phyloP scores from a whole-genome alignment of 208 protist genomes.

The Acanthamoeba polyphaga region DNA sequence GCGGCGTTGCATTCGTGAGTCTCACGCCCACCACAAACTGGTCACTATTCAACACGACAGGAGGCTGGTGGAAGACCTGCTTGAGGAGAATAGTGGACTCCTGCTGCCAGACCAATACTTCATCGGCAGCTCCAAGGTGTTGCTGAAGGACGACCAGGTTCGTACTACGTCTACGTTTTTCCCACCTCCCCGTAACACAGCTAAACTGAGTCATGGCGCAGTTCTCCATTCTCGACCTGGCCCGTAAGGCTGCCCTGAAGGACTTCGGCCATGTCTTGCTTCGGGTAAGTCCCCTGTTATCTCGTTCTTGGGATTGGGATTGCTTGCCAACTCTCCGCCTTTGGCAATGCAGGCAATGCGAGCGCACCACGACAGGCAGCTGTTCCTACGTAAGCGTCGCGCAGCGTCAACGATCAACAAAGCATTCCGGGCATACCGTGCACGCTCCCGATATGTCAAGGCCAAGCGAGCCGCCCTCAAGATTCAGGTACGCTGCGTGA shows the following conservation, averaged over 20 bases:
- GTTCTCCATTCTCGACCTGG: background rate
- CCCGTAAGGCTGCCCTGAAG: background rate
- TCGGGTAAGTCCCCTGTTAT: background rate
- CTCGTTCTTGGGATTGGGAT: no score
- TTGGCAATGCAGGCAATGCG: background rate
- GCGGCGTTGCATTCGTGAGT: no score
- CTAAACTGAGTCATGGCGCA: background rate
- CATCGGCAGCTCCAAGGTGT: conserved; percentile 9
- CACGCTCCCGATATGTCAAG: background rate
- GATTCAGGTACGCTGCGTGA: no score
- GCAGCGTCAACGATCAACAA: background rate
- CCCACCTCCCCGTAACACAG: no score
- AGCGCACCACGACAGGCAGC: background rate
- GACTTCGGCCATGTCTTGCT: background rate
- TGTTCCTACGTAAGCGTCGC: background rate
- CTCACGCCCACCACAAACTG: background rate
- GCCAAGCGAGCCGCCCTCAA: background rate
- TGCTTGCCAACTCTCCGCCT: background rate
- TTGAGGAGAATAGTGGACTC: background rate
- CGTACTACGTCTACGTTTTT: no score
- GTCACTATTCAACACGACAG: background rate
- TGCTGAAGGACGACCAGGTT: conserved; percentile 3
- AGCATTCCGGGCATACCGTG: background rate
- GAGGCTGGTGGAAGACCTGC: background rate
- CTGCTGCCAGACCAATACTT: background rate